phyloP scores from a whole-genome alignment of 78 protist species.

The Chrysochromulina parva region DNA sequence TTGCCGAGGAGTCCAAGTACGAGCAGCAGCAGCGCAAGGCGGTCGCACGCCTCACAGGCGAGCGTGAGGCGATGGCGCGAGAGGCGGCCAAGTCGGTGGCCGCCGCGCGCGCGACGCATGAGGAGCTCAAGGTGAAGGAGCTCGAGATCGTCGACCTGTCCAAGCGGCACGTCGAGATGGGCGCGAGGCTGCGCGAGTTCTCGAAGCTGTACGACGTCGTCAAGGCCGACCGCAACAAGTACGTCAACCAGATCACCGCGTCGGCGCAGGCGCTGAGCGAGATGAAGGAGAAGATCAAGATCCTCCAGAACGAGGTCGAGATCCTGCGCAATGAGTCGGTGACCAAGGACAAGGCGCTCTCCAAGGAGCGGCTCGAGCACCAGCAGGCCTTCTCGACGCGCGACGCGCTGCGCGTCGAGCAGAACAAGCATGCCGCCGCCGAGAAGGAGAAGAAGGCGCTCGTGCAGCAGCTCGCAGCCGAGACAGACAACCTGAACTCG shows the following conservation, averaged over 20 bases:
- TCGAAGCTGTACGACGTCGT: conserved; percentile 39
- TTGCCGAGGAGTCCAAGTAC: too few relatives aligned
- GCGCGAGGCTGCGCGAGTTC: conserved; percentile 16
- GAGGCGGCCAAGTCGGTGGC: background rate
- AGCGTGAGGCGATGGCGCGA: conserved; percentile 28
- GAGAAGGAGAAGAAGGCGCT: background rate
- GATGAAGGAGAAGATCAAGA: conserved; percentile 70
- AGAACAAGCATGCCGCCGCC: background rate
- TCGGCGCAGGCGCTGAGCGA: conserved; percentile 64
- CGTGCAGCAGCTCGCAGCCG: conserved; percentile 54
- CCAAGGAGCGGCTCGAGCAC: conserved; percentile 30
- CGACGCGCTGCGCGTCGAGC: conserved; percentile 10
- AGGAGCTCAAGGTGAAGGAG: conserved; percentile 51
- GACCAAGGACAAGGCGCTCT: conserved; percentile 24
- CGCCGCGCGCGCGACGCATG: conserved; percentile 2
- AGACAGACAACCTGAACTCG: conserved; percentile 64
- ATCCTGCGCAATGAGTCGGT: conserved; percentile 54
- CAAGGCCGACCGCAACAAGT: conserved; percentile 58
- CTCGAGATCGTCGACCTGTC: conserved; percentile 40
- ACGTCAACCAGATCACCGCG: conserved; percentile 60
- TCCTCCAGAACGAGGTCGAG: conserved; percentile 56
- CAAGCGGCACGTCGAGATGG: conserved; percentile 20
- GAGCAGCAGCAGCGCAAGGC: background rate
- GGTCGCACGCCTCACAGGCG: background rate
- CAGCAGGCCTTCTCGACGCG: background rate